Percentiles rank a stretch among this genome's conserved stretches.
phyloP scores from a whole-genome alignment of 2,329 filamentous ascomycete genomes.

The Ophiocordyceps camponoti-leonardi region DNA sequence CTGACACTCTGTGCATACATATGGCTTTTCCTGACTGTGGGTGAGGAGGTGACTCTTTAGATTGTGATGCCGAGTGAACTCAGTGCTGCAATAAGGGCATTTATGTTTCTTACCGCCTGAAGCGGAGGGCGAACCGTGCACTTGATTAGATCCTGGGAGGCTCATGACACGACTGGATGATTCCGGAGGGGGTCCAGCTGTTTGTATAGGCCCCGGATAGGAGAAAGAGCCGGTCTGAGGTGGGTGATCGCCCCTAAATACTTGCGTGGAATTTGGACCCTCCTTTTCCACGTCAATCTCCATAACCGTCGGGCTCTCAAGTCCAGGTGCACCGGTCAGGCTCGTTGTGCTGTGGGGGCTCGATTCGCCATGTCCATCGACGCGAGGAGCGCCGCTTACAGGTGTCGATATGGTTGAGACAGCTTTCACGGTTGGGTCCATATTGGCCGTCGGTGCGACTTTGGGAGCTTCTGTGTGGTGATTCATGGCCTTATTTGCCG shows the following conservation, averaged over 20 bases:
- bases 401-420: conserved; percentile 15
- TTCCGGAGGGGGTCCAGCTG: conserved; percentile 22
- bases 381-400: conserved; percentile 14
- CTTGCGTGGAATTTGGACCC: conserved; percentile 17
- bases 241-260: conserved; percentile 33
- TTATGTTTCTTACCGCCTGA: conserved; percentile 68
- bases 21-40: conserved; percentile 96
- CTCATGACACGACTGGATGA: conserved; percentile 35
- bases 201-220: conserved; percentile 34
- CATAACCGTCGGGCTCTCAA: conserved; percentile 35
- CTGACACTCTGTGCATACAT: conserved; percentile 82
- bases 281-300: conserved; percentile 30
- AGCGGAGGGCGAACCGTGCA: conserved; percentile 39
- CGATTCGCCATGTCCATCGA: conserved; percentile 21
- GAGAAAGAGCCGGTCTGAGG: conserved; percentile 31
- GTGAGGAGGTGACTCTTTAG: conserved; percentile 94
- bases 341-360: conserved; percentile 27
- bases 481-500: conserved; percentile 33
- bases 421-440: conserved; percentile 22
- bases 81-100: conserved; percentile 89
- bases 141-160: conserved; percentile 32
- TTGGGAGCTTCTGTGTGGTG: conserved; percentile 35
- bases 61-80: conserved; percentile 95
- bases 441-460: conserved; percentile 23
- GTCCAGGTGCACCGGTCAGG: conserved; percentile 24